Percentiles rank a stretch among this genome's conserved stretches.
Evolutionary conservation across 345 rosid genomes (phyloP).

Genomic region (Cardiospermum halicacabum): DNA sequence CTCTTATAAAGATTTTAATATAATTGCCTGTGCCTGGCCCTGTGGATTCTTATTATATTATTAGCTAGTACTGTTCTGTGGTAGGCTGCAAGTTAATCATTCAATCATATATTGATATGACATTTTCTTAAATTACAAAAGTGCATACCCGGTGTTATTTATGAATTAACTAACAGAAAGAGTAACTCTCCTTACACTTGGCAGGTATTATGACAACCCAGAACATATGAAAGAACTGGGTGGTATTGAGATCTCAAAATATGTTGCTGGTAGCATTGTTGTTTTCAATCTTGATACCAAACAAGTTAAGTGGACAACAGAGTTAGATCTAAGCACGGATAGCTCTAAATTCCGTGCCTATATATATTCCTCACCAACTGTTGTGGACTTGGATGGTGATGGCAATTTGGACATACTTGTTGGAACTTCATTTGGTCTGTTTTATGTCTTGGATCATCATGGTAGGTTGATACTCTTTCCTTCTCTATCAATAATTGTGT

Average conservation of each 20-base stretch:
- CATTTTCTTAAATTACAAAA: background rate
- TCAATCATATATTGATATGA: background rate
- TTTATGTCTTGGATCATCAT: conserved; percentile 92
- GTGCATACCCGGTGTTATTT: conserved; percentile 2
- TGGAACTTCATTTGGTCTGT: conserved; percentile 94
- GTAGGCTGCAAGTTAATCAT: background rate
- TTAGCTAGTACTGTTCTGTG: background rate
- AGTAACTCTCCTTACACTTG: conserved; percentile 8
- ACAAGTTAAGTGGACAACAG: conserved; percentile 91
- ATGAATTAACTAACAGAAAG: background rate
- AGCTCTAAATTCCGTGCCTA: conserved; percentile 66
- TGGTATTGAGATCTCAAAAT: conserved; percentile 77
- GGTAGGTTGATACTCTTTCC: conserved; percentile 40
- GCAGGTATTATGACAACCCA: conserved; percentile 90
- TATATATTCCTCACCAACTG: conserved; percentile 91
- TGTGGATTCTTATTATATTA: no score
- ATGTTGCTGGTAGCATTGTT: conserved; percentile 82
- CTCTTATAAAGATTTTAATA: background rate
- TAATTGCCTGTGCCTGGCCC: background rate
- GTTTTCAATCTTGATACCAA: conserved; percentile 96
- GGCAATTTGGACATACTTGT: conserved; percentile 96
- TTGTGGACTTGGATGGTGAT: conserved; percentile 98
- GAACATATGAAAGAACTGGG: conserved; percentile 92
- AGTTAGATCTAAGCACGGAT: conserved; percentile 85
- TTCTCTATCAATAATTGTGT: background rate